phyloP scores from a whole-genome alignment of 192 early-diverging fungal species.

The Linnemannia hyalina region DNA sequence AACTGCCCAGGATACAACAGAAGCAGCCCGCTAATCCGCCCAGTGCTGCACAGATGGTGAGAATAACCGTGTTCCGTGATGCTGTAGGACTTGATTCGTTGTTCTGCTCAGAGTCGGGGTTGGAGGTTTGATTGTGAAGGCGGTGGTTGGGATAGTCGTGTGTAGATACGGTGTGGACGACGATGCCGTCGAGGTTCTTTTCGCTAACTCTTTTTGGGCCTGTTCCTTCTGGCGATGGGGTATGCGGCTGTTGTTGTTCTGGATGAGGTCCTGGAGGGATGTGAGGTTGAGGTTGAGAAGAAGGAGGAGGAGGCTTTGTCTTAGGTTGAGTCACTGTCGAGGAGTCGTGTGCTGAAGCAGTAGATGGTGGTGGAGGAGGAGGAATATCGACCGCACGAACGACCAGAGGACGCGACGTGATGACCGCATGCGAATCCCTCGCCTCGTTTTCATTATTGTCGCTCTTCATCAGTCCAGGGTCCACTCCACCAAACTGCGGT shows the following conservation, averaged over 20 bases:
- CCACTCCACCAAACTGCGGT: background rate
- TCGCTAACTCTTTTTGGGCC: background rate
- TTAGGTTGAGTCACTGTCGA: too few relatives aligned
- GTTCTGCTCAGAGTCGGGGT: background rate
- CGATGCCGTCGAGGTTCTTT: background rate
- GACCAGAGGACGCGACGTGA: background rate
- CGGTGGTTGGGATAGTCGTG: background rate
- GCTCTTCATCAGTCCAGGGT: background rate
- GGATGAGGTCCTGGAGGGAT: background rate
- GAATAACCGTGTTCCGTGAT: background rate
- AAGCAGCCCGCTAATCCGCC: constrained; percentile 8
- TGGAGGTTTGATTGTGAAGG: background rate
- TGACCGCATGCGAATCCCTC: background rate
- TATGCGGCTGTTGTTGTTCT: background rate
- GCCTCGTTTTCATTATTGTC: background rate
- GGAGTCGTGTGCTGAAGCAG: background rate
- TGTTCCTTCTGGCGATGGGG: background rate
- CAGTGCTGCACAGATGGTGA: constrained; percentile 18
- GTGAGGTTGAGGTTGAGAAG: constrained; percentile 18
- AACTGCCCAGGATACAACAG: constrained; percentile 17
- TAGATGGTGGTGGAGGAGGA: background rate
- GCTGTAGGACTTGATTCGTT: background rate
- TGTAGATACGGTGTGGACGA: background rate
- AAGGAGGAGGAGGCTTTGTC: background rate
- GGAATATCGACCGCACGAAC: background rate